Evolutionary conservation across 768 basidiomycete genomes (phyloP).

Genomic region (Sarcodon aspratus): DNA sequence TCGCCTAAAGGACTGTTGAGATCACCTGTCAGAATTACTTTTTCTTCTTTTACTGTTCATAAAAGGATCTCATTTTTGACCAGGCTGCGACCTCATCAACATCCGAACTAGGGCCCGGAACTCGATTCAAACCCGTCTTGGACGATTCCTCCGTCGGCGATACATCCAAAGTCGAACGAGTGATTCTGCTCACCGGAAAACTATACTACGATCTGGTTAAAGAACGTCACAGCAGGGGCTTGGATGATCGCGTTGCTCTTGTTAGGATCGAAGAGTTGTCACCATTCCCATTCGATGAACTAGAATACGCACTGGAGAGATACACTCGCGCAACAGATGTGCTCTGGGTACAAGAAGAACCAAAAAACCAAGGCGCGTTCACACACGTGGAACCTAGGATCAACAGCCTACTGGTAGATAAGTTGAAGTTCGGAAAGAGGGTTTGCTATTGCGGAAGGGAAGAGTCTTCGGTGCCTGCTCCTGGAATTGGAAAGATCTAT

Average conservation of each 20-base stretch:
- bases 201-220: constrained; percentile 81
- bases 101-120: constrained; percentile 45
- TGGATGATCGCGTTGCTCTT: constrained; percentile 37
- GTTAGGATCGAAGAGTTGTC: constrained; percentile 78
- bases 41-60: not conserved
- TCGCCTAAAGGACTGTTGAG: constrained; percentile 79
- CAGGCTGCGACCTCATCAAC: constrained; percentile 69
- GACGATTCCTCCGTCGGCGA: constrained; percentile 31
- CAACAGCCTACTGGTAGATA: constrained; percentile 29
- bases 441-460: constrained; percentile 55
- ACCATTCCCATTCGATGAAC: constrained; percentile 69
- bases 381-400: constrained; percentile 53
- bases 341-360: constrained; percentile 80
- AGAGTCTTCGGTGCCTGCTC: constrained; percentile 66
- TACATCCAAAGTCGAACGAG: constrained; percentile 34
- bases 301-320: constrained; percentile 31
- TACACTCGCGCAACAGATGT: constrained; percentile 34
- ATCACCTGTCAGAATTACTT: constrained; percentile 43
- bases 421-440: constrained; percentile 17
- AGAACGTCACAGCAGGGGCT: constrained; percentile 32
- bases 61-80: not conserved
- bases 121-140: constrained; percentile 59
- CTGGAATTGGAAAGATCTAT: constrained; percentile 65
- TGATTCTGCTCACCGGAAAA: constrained; percentile 77
- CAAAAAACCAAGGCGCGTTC: constrained; percentile 80